Conservation (phyloP, 495 filamentous ascomycete species). For the Penicillium coprophilum region DNA sequence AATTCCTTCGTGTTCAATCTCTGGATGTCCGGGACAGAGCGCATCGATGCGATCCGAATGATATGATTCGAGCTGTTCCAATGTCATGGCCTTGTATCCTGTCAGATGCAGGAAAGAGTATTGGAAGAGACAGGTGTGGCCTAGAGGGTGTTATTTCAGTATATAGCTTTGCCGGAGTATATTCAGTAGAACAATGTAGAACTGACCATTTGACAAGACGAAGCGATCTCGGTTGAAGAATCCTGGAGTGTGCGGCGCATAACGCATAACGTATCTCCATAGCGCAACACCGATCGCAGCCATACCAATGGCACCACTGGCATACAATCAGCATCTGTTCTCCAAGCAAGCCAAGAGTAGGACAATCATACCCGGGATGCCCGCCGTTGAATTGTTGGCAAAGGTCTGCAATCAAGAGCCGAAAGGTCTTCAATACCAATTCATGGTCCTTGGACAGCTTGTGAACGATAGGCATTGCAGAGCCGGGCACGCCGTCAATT, state of each 20-base stretch:
- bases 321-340: constrained; percentile 7
- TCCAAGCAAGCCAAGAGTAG: background rate
- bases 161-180: too few relatives aligned
- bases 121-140: constrained; percentile 61
- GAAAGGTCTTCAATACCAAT: constrained; percentile 51
- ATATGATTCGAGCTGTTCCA: constrained; percentile 61
- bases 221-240: constrained; percentile 92
- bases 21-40: constrained; percentile 59
- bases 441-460: constrained; percentile 40
- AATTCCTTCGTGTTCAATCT: constrained; percentile 60
- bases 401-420: constrained; percentile 57
- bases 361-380: constrained; percentile 50
- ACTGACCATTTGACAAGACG: constrained; percentile 63
- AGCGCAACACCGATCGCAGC: constrained; percentile 85
- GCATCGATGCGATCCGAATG: constrained; percentile 53
- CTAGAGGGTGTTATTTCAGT: constrained; percentile 12
- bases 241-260: constrained; percentile 88
- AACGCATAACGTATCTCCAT: constrained; percentile 88
- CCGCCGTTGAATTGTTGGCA: constrained; percentile 60
- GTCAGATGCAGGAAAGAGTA: constrained; percentile 58
- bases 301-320: constrained; percentile 79
- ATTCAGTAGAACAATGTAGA: background rate
- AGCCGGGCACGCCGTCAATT: constrained; percentile 18
- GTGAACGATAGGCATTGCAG: constrained; percentile 24
- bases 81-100: constrained; percentile 58